Percentiles rank a stretch among this genome's conserved stretches.
Evolutionary conservation across 139 green algal genomes (phyloP).

Genomic region (Coccomyxa sp.): DNA sequence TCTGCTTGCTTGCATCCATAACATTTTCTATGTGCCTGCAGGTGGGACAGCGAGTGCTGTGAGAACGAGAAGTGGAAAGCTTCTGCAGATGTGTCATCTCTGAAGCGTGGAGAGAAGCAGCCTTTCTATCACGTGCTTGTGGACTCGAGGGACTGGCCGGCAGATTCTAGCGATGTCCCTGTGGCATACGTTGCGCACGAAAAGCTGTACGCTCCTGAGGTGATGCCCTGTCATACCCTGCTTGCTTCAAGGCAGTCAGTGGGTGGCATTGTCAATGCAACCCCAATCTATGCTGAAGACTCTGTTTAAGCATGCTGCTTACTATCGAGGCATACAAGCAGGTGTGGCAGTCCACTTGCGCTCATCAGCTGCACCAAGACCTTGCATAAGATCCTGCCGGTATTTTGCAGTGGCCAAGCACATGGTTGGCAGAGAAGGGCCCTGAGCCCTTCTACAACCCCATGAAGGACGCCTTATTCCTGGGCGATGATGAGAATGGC

Average conservation of each 20-base stretch:
- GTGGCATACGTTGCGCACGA: conserved; percentile 78
- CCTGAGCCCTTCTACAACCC: conserved; percentile 56
- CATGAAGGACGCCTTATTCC: conserved; percentile 73
- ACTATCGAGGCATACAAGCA: background rate
- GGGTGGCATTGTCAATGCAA: background rate
- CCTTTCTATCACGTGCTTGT: conserved; percentile 66
- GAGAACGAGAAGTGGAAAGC: conserved; percentile 65
- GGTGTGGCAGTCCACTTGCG: too few relatives aligned
- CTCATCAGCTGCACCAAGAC: background rate
- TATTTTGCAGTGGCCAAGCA: conserved; percentile 14
- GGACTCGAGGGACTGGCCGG: conserved; percentile 66
- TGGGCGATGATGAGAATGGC: conserved; percentile 68
- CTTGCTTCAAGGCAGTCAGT: background rate
- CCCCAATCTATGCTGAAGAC: background rate
- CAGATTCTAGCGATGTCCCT: conserved; percentile 41
- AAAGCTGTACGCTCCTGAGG: conserved; percentile 44
- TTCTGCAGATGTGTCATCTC: conserved; percentile 31
- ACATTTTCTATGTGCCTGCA: conserved; percentile 5
- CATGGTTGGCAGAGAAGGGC: conserved; percentile 34
- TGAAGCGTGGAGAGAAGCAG: conserved; percentile 18
- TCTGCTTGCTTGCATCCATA: background rate
- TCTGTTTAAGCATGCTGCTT: background rate
- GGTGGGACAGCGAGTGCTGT: conserved; percentile 74
- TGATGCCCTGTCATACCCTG: background rate
- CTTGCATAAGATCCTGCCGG: background rate